Base-by-base conservation (phyloP, 768 basidiomycete species). In the Lentinula sp. region DNA sequence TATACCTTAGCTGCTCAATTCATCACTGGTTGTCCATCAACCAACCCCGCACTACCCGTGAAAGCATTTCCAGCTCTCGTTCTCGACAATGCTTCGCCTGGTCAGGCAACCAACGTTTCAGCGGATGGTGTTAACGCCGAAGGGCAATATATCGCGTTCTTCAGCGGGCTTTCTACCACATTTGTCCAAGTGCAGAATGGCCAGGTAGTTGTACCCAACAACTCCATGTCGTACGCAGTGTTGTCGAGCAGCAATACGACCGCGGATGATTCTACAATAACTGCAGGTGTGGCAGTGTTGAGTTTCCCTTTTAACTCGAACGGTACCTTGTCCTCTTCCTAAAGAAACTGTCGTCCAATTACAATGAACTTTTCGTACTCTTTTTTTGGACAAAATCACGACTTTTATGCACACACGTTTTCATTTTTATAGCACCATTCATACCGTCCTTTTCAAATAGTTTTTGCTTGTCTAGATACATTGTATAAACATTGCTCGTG, bases 21-120 rank as follows among this genome's bases (percentile, higher is more conserved):
- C 74, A 84, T 87, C 71, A 74, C 67, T 9, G 68, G 70, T 0
- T 88, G 86, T 71, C 86, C 86, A 0, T 62, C 73, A 6, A 69
- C 77, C 61, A 87, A 87, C 73, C 81, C 82, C 0, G 60, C 75
- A 15, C 75, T 86, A 9, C 82, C 74, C 8, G 76, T 81, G 63
- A 78, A 73, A 56, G 74, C 82, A 12, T 86, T 85, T 78, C 81
- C 85, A 1, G 63, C 73, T 13, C 76, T 87, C 59, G 68, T 71
- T 6, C 59, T 74, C 48, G 65, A 63, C 6, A 61, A 68, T 18
- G 62, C 72, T 62, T 62, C 68, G 7, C 63, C 77, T 23, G 73
- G 73, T 5, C 66, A 69, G 20, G 65, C 57, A 5, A 66, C 77
- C 45, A 60, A 62, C 6, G 64, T 76, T 48, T 50, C 64, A 6